Evolutionary conservation across 192 early-diverging fungal species (phyloP), one percentile per base, ranked within the genome.

Genomic region (Podila epigama): DNA sequence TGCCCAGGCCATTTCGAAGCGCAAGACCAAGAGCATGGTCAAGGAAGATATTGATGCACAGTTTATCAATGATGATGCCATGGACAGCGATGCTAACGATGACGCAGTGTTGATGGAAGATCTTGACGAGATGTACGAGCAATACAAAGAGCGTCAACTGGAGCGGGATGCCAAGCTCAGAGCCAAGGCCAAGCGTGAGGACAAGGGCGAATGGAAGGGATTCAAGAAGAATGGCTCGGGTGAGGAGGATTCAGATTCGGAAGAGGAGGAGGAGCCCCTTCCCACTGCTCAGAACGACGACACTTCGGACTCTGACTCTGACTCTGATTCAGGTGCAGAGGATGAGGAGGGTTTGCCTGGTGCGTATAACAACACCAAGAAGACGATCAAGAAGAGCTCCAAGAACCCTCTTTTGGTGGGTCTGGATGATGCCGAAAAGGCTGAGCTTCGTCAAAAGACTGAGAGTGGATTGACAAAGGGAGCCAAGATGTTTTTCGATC

Each of bases 401-500:
- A 71, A 79, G 59, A 83, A 88, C 54, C 80, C 82, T 22, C 57
- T 88, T 1, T 56, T 86, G 62, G 85, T 82, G 58, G 84, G 84
- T 35, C 51, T 85, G 59, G 89, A 87, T 54, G 80, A 82, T 63
- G 51, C 35, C 10, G 84, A 88, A 28, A 81, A 85, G 55, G 83
- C 87, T 41, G 85, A 82, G 58, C 67, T 84, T 60, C 63, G 69
- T 22, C 63, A 82, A 32, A 78, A 79, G 56, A 87, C 72, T 2
- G 60, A 70, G 22, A 83, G 79, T 58, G 83, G 83, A 54, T 86
- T 99, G 32, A 93, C 92, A 3, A 93, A 91, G 37, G 91, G 89
- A 15, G 94, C 97, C 6, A 85, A 89, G n/a, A 85, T 95, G 79
- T 99, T 97, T 85, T 99, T 99, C 84, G 92, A 96, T 75, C 96